phyloP scores from a whole-genome alignment of 805 yeast species.

The Kazachstania taianensis region DNA sequence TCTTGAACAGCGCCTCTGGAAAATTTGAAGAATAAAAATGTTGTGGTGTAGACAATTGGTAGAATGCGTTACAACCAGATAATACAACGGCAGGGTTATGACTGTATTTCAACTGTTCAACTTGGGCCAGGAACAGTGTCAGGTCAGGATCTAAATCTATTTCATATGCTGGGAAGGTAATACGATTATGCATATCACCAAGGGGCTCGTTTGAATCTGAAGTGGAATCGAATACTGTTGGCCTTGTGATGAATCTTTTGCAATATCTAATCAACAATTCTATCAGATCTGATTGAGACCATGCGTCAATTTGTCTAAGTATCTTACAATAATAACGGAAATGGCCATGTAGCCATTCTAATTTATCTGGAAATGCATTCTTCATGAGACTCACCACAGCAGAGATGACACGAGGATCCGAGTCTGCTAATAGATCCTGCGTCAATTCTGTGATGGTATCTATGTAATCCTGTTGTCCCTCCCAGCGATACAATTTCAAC shows the following conservation, averaged over 20 bases:
- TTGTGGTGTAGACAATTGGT: slow-evolving; percentile 48
- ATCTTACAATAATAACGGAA: slow-evolving; percentile 47
- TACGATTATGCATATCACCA: slow-evolving; percentile 36
- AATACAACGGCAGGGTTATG: slow-evolving; percentile 51
- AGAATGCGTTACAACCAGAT: slow-evolving; percentile 46
- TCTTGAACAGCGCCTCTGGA: slow-evolving; percentile 41
- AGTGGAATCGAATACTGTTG: slow-evolving; percentile 33
- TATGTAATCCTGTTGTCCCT: slow-evolving; percentile 29
- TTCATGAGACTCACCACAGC: slow-evolving; percentile 51
- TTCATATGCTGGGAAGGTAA: slow-evolving; percentile 33
- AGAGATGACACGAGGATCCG: slow-evolving; percentile 56
- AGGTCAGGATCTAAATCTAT: slow-evolving; percentile 47
- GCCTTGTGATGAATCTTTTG: slow-evolving; percentile 48
- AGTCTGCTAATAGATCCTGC: slow-evolving; percentile 50
- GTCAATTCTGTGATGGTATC: slow-evolving; percentile 44
- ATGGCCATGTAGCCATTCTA: slow-evolving; percentile 63
- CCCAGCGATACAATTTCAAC: slow-evolving; percentile 39
- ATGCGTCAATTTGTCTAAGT: slow-evolving; percentile 51
- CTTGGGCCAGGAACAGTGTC: slow-evolving; percentile 39
- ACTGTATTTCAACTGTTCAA: slow-evolving; percentile 39
- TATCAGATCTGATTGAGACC: slow-evolving; percentile 52
- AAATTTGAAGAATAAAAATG: slow-evolving; percentile 39
- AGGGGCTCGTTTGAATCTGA: slow-evolving; percentile 18
- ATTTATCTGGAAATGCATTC: slow-evolving; percentile 43
- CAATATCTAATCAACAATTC: slow-evolving; percentile 61